Evolutionary conservation across 805 yeast genomes (phyloP), one percentile per base, ranked within the genome.

Genomic region (Hanseniaspora thailandica): DNA sequence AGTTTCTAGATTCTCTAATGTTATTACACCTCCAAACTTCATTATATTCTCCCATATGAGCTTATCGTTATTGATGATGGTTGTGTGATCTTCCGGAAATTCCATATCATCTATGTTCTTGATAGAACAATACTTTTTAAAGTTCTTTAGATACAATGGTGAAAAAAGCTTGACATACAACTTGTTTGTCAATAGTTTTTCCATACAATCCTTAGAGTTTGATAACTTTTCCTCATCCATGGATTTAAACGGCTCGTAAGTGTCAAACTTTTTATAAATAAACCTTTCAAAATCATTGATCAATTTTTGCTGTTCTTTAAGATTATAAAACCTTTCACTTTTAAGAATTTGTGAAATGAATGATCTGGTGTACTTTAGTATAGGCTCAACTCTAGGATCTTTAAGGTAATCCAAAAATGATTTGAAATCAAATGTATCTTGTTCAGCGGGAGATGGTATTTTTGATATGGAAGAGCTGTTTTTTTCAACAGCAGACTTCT

Each of bases 141-240:
- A 45, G 25, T 23, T 38, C 28, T 31, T 45, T n/a, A 45, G 31
- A 23, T 50, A 44, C 17, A 64, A 69, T 0, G 97, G 97, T 0
- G 97, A 80, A 62, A 84, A 94, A 30, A 90, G 83, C 52, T 76
- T 78, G 1, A 73, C 72, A 64, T 87, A 89, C 2, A 94, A 67
- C 57, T 95, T 74, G 54, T 90, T 89, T 95, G 89, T 86, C 9
- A 94, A 74, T 41, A 93, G 73, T 65, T 93, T 93, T 66, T 93
- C 99, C 60, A 93, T 73, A 0, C 98, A 98, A 60, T 88, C 97
- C 58, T 81, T 71, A 2, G 95, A 82, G 62, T 89, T 87, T 36
- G 74, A 80, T 48, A 85, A 68, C 51, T 76, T 80, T 20, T 72
- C 71, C 2, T 73, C 76, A 17, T 78, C 80, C 71, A 86, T 74